Conservation (phyloP, 805 yeast species). For the Vanderwaltozyma tropicalis region DNA sequence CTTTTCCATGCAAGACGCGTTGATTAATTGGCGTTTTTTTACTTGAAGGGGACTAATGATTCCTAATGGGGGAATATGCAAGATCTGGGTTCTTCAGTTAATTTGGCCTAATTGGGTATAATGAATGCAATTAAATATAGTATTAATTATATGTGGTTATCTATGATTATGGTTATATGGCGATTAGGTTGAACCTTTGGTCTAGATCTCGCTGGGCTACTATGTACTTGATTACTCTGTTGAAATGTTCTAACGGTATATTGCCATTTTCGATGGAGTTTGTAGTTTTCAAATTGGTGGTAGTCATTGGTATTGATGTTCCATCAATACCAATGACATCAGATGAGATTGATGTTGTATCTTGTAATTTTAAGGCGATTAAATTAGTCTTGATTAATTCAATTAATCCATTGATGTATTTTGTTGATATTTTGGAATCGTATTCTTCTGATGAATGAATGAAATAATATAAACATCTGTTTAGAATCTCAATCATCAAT, state of each 20-base stretch:
- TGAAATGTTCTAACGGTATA: background rate
- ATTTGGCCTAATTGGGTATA: too few species aligned
- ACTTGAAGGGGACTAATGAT: too few species aligned
- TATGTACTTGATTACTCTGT: background rate
- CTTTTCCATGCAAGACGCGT: too few species aligned
- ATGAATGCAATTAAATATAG: too few species aligned
- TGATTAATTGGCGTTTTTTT: too few species aligned
- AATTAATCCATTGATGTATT: slow-evolving; percentile 76
- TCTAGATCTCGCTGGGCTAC: background rate
- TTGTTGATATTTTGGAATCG: slow-evolving; percentile 43
- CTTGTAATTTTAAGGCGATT: slow-evolving; percentile 28
- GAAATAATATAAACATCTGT: slow-evolving; percentile 75
- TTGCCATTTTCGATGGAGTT: background rate
- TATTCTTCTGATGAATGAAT: slow-evolving; percentile 29
- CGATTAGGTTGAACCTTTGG: background rate
- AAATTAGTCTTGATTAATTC: slow-evolving; percentile 67
- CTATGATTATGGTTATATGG: background rate
- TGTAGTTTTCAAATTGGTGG: background rate
- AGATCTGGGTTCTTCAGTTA: too few species aligned
- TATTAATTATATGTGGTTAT: too few species aligned
- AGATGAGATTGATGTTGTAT: slow-evolving; percentile 11
- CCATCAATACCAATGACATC: slow-evolving; percentile 2
- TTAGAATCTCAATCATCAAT: slow-evolving; percentile 80
- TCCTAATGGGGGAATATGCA: too few species aligned
- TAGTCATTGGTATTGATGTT: background rate